Base-by-base conservation (phyloP, 805 yeast genomes). In the Metschnikowia proteae region DNA sequence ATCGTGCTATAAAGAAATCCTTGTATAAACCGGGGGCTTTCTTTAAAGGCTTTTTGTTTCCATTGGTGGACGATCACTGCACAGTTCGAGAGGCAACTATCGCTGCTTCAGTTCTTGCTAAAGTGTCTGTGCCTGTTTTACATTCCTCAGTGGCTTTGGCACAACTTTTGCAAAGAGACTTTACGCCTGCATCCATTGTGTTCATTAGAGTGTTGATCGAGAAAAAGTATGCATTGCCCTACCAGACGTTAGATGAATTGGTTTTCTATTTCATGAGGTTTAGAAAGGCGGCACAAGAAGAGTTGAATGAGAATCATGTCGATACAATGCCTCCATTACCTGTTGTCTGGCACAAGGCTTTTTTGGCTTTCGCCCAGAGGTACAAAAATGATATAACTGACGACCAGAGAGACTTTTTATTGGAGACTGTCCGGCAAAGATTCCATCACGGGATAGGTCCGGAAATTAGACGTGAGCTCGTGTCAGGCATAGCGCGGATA, bases 301-400 rank as follows among this genome's bases (percentile, higher is more conserved):
- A 48, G 33, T 63, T 66, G 37, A 58, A 61, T 7, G 73, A 65
- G 38, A 71, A 63, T 10, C 60, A 59, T 11, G 69, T 68, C 17
- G 67, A 74, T 43, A 62, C 57, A 38, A 61, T 74, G n/a, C 82
- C 85, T 26, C 79, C 79, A 43, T 76, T 94, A 63, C 98, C 99
- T 6, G 87, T 94, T 13, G 92, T 92, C 33, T 94, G 99, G 98
- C 98, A 95, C 66, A 96, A 92, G 66, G 92, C 97, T 2, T 86
- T 94, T 63, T 75, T 94, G 49, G 85, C 94, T 1, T 94, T 94
- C 73, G 96, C 97, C 32, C 97, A 91, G 71, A 79, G 97, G 55
- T 94, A 94, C 66, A 94, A 92, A 67, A 92, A 94, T 63, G 99
- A 94, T 74, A 88, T 94, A 50, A 94, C 99, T n/a, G 96, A 89